Evolutionary conservation across 2,329 filamentous ascomycete genomes (phyloP), one percentile per base, ranked within the genome.

Genomic region (Trichothecium sympodiale): DNA sequence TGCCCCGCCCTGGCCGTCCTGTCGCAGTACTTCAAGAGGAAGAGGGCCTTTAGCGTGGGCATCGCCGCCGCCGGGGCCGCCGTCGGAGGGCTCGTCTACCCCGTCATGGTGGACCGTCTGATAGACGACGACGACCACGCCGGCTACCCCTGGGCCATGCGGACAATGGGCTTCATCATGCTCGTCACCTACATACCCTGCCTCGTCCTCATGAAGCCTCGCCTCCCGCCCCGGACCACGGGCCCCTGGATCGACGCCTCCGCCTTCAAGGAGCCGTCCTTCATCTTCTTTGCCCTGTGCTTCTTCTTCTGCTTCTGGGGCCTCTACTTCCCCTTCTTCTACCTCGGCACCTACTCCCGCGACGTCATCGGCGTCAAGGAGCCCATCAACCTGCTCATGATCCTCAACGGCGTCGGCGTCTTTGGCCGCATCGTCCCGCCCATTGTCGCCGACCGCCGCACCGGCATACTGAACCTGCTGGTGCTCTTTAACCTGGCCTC

Each of bases 361-460:
- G 32, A 41, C 16, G 28, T 15, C 29, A 12, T 38, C 16, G 60
- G 6, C 52, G 69, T 18, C 47, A 55, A 56, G 3, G 59, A 64
- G 25, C 67, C 74, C 4, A 65, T 82, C 34, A 69, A 78, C 46
- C 52, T 83, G 7, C 58, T 84, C 10, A 62, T 83, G 17, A 59
- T 83, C 4, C 60, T 82, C 48, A 85, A 83, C 53, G 76, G 71
- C 15, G 62, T 76, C 9, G 75, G 78, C 2, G 38, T 74, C 12
- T 38, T 71, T 3, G 75, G 76, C 8, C 70, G 79, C 1, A 39
- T 80, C 9, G 43, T 74, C 1, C 76, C 76, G 1, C 75, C 69
- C 49, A 59, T 66, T 42, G 43, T 78, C 2, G 76, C 77, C 3
- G 77, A 83, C 56, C 51, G 13, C 9, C 18, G 52, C 8, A 37